Evolutionary conservation across 2,329 filamentous ascomycete species (phyloP).

Genomic region (Penicillium sp.): DNA sequence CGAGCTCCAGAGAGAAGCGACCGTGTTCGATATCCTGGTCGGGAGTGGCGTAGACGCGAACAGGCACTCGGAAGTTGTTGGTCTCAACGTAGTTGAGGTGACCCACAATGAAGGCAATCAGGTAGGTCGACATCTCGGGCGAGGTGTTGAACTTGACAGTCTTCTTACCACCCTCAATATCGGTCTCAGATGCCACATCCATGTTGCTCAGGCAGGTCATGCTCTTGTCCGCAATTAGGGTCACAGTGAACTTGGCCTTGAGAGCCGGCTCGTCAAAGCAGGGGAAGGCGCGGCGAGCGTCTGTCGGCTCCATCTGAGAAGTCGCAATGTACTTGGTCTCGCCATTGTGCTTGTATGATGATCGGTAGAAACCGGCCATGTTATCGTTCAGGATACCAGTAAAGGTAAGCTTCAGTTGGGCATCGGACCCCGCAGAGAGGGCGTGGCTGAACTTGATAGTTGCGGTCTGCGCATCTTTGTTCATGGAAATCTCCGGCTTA

Average conservation of each 20-base stretch:
- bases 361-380: slow-evolving; percentile 97
- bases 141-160: slow-evolving; percentile 89
- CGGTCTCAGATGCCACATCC: slow-evolving; percentile 80
- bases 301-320: slow-evolving; percentile 94
- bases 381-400: slow-evolving; percentile 82
- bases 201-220: slow-evolving; percentile 95
- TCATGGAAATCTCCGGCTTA: slow-evolving; percentile 68
- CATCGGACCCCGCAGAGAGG: slow-evolving; percentile 73
- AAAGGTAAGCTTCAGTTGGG: slow-evolving; percentile 75
- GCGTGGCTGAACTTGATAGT: slow-evolving; percentile 75
- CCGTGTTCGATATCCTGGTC: slow-evolving; percentile 90
- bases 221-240: slow-evolving; percentile 84
- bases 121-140: slow-evolving; percentile 93
- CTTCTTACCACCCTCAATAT: slow-evolving; percentile 72
- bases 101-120: slow-evolving; percentile 89
- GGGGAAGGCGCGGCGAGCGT: slow-evolving; percentile 88
- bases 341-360: slow-evolving; percentile 86
- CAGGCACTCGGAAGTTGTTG: slow-evolving; percentile 84
- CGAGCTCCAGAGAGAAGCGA: slow-evolving; percentile 84
- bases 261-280: slow-evolving; percentile 95
- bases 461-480: slow-evolving; percentile 78
- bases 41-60: slow-evolving; percentile 90
- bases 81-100: slow-evolving; percentile 94
- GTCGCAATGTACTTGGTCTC: slow-evolving; percentile 80
- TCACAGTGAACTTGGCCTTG: slow-evolving; percentile 90